Base-by-base conservation (phyloP, 768 basidiomycete genomes). In the Trametes villosa region DNA sequence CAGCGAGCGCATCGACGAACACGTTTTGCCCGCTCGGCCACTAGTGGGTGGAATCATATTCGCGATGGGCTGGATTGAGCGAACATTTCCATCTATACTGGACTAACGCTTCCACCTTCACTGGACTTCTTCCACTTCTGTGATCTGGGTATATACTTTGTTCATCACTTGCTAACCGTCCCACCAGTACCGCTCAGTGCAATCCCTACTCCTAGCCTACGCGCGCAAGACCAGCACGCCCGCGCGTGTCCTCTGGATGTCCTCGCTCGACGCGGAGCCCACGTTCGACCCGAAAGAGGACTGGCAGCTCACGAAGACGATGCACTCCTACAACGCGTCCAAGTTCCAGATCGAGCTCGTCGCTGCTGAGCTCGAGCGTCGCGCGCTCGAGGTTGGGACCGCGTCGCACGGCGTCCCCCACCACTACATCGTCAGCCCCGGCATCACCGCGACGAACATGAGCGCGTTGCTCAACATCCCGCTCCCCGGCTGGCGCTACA, bases 291-390 rank as follows among this genome's bases (percentile, higher is more conserved):
- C 87, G 56, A 69, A 78, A 0, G 78, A 82, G 29, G 92, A 95
- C 72, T 88, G 86, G 86, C 92, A 94, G 68, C 78, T 89, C 38
- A 73, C 80, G 44, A 77, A 82, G 47, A 85, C 86, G 9, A 70
- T 73, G 20, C 80, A 84, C 58, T 84, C 90, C 0, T 95, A 94
- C 68, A 83, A 90, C 66, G 78, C 75, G 38, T 79, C 84, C 12
- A 94, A 94, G 72, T 92, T 89, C 68, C 87, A 93, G 74, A 86
- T 86, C 26, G 90, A 92, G 67, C 70, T 94, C 47, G 75, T 93
- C 41, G 78, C 80, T 1, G 74, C 83, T 1, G 73, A 78, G 44
- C 77, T 94, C 47, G 85, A 89, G 59, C 76, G 69, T 30, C 70
- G 72, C 5, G 78, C 84, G 20, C 63, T 74, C 8, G 54, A 58